Evolutionary conservation across 2,329 filamentous ascomycete species (phyloP).

Genomic region (Alternaria rosae): DNA sequence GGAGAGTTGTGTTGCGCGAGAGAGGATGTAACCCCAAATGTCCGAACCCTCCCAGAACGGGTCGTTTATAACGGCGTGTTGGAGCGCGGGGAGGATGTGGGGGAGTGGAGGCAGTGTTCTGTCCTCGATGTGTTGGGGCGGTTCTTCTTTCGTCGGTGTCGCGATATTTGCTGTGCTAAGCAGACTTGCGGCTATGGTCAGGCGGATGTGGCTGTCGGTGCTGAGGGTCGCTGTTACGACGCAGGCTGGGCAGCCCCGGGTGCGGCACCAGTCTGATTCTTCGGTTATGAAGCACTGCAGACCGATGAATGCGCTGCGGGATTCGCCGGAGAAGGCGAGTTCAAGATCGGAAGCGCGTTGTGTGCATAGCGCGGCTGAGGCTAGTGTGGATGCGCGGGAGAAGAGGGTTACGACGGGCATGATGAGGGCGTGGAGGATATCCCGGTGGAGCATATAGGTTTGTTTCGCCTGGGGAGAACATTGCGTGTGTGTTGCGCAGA

Average conservation of each 20-base stretch:
- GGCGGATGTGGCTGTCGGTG: conserved; percentile 57
- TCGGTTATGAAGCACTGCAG: conserved; percentile 66
- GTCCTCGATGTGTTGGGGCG: neutral
- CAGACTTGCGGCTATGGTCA: conserved; percentile 57
- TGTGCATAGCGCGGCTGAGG: conserved; percentile 58
- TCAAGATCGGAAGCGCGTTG: conserved; percentile 61
- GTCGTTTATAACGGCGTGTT: conserved; percentile 51
- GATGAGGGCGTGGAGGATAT: conserved; percentile 65
- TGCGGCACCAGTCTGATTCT: conserved; percentile 65
- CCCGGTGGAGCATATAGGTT: conserved; percentile 62
- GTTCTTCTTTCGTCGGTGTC: conserved; percentile 17
- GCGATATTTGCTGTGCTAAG: conserved; percentile 36
- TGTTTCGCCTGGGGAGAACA: conserved; percentile 44
- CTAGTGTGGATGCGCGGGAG: conserved; percentile 62
- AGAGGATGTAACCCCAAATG: conserved; percentile 54
- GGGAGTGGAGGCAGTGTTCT: conserved; percentile 43
- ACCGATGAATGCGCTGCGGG: conserved; percentile 65
- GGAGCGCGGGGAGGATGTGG: conserved; percentile 53
- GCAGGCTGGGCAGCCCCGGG: conserved; percentile 63
- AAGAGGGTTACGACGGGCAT: conserved; percentile 66
- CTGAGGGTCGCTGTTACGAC: conserved; percentile 54
- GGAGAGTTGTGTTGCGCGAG: conserved; percentile 53
- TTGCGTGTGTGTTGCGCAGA: conserved; percentile 53
- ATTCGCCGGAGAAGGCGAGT: conserved; percentile 64
- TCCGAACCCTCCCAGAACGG: conserved; percentile 52